phyloP scores from a whole-genome alignment of 169 alveolate genomes.

The Cryptosporidium felis region DNA sequence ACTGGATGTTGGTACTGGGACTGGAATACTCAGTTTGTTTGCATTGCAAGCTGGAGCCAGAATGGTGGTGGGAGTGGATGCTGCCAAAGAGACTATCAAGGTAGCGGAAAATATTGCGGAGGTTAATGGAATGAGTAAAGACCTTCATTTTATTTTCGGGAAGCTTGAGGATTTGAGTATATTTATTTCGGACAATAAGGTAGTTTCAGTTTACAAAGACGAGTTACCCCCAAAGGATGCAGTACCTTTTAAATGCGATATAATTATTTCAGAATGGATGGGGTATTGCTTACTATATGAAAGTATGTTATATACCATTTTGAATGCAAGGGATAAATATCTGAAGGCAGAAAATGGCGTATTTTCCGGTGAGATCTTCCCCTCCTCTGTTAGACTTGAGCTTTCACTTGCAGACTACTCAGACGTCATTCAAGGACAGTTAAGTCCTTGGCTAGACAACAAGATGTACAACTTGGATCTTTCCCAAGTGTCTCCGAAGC shows the following conservation, averaged over 20 bases:
- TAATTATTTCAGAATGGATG: constrained; percentile 89
- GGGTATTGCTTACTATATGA: constrained; percentile 88
- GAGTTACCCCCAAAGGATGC: constrained; percentile 13
- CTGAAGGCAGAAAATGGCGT: constrained; percentile 18
- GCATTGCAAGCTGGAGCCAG: constrained; percentile 90
- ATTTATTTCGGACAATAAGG: constrained; percentile 56
- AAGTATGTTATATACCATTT: constrained; percentile 87
- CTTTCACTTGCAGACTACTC: constrained; percentile 45
- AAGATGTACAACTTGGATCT: constrained; percentile 73
- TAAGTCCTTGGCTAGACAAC: constrained; percentile 31
- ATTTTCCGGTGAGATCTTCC: constrained; percentile 32
- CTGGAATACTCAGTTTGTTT: constrained; percentile 85
- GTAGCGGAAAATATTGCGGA: constrained; percentile 84
- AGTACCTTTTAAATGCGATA: constrained; percentile 76
- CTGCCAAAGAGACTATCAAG: constrained; percentile 89
- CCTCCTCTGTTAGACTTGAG: constrained; percentile 48
- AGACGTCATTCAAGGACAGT: not conserved
- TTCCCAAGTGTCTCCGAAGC: constrained; percentile 73
- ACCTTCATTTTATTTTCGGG: constrained; percentile 84
- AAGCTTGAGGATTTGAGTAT: constrained; percentile 76
- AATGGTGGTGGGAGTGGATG: constrained; percentile 92
- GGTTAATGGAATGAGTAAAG: constrained; percentile 78
- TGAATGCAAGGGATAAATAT: constrained; percentile 86
- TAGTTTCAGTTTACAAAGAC: constrained; percentile 62
- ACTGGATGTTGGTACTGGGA: constrained; percentile 87